Percentiles rank a stretch among this genome's conserved stretches.
These are phyloP conservation scores for Erysimum pusillum DNA, from an alignment of 441 rosid genomes.

Conservation along the genomic window DNA sequence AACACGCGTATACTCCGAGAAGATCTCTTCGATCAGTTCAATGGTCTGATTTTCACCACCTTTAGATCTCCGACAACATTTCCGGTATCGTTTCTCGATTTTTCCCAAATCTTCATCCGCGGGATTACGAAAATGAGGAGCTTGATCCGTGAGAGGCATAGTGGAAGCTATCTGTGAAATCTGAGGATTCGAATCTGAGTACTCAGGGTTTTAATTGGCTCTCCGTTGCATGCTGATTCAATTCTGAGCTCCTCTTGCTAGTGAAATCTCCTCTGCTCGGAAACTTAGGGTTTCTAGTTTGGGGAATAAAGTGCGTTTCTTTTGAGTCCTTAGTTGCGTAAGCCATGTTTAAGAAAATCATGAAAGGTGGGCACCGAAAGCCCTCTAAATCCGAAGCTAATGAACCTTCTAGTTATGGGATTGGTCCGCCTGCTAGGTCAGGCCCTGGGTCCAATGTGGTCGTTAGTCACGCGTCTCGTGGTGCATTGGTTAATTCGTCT, in stretches of 20 bases:
- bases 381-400: constrained; percentile 79
- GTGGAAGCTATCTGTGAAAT: constrained; percentile 23
- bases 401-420: constrained; percentile 54
- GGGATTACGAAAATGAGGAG: constrained; percentile 25
- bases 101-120: background rate
- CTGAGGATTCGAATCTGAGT: constrained; percentile 48
- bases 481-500: constrained; percentile 42
- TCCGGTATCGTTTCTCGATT: constrained; percentile 39
- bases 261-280: constrained; percentile 28
- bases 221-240: constrained; percentile 40
- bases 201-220: constrained; percentile 12
- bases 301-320: constrained; percentile 34
- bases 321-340: constrained; percentile 9
- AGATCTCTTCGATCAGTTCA: constrained; percentile 39
- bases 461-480: constrained; percentile 78
- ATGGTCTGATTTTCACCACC: constrained; percentile 36
- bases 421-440: constrained; percentile 49
- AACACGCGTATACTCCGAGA: constrained; percentile 39
- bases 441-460: constrained; percentile 62
- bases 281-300: constrained; percentile 42
- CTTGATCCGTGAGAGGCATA: constrained; percentile 21
- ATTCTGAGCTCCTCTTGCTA: constrained; percentile 31
- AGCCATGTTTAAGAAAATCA: constrained; percentile 87
- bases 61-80: constrained; percentile 36
- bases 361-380: constrained; percentile 82